Conservation (phyloP, 192 early-diverging fungal genomes). For the Coemansia sp. region DNA sequence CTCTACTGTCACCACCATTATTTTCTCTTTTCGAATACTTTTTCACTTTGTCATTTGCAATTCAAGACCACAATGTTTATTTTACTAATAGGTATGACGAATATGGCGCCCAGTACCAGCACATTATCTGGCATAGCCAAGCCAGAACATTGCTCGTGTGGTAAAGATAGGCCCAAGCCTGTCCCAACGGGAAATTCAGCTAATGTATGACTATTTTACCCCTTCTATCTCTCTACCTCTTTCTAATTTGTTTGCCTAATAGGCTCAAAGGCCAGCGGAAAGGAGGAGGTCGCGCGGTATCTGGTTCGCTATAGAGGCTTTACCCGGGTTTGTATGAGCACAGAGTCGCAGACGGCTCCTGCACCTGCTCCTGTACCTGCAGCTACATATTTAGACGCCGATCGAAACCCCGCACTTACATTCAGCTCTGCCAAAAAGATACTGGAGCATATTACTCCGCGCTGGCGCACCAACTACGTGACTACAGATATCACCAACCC, state of each 20-base stretch:
- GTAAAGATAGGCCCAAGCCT: too few species aligned
- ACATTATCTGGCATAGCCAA: too few species aligned
- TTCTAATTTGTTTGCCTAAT: neutral
- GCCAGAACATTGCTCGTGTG: too few species aligned
- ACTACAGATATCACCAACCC: slow-evolving; percentile 60
- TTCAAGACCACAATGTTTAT: slow-evolving; percentile 38
- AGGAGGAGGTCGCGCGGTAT: slow-evolving; percentile 41
- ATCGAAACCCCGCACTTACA: neutral
- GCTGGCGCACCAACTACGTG: slow-evolving; percentile 74
- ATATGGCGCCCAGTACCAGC: too few species aligned
- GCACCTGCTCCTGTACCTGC: too few species aligned
- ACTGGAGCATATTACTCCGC: slow-evolving; percentile 64
- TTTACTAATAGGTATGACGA: slow-evolving; percentile 42
- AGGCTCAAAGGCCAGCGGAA: slow-evolving; percentile 51
- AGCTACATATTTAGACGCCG: neutral
- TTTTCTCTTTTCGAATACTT: neutral
- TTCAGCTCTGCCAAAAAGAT: slow-evolving; percentile 63
- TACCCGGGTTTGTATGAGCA: slow-evolving; percentile 17
- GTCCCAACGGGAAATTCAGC: too few species aligned
- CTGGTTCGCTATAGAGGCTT: slow-evolving; percentile 16
- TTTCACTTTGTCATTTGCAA: neutral
- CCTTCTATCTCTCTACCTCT: too few species aligned
- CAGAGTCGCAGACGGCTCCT: neutral
- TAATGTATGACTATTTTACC: too few species aligned
- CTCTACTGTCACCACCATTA: neutral